Percentiles rank a stretch among this genome's conserved stretches.
phyloP scores from a whole-genome alignment of 352 stramenopile genomes.

The Aphanomyces stellatus region DNA sequence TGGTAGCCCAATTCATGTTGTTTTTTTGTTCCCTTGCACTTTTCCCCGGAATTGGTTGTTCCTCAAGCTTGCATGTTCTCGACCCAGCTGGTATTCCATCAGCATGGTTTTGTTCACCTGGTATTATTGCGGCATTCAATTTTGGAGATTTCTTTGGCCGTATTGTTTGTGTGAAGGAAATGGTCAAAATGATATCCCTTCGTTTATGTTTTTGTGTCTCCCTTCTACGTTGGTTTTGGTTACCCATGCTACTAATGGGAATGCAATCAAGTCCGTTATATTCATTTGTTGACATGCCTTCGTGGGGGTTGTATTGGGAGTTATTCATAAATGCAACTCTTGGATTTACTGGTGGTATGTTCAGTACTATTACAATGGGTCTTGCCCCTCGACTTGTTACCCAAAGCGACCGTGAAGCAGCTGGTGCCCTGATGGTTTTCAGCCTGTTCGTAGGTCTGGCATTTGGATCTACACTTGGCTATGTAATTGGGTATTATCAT shows the following conservation, averaged over 20 bases:
- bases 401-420: slow-evolving; percentile 44
- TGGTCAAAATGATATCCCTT: slow-evolving; percentile 55
- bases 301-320: slow-evolving; percentile 13
- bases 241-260: slow-evolving; percentile 46
- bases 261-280: slow-evolving; percentile 41
- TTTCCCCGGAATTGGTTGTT: slow-evolving; percentile 46
- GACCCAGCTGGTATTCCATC: slow-evolving; percentile 10
- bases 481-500: slow-evolving; percentile 38
- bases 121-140: slow-evolving; percentile 51
- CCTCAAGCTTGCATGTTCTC: slow-evolving; percentile 22
- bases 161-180: slow-evolving; percentile 35
- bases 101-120: slow-evolving; percentile 47
- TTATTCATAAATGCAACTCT: slow-evolving; percentile 37
- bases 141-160: slow-evolving; percentile 54
- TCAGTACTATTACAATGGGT: slow-evolving; percentile 60
- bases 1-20: slow-evolving; percentile 39
- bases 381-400: slow-evolving; percentile 38
- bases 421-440: slow-evolving; percentile 48
- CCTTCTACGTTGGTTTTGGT: slow-evolving; percentile 36
- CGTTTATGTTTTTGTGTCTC: slow-evolving; percentile 33
- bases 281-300: slow-evolving; percentile 22
- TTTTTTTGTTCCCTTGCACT: slow-evolving; percentile 53
- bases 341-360: slow-evolving; percentile 39
- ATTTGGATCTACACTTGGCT: slow-evolving; percentile 36
- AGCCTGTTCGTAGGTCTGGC: slow-evolving; percentile 51